Percentiles rank a stretch among this genome's conserved stretches.
Conservation (phyloP, 2,329 filamentous ascomycete species). For the Albophoma yamanashiensis region DNA sequence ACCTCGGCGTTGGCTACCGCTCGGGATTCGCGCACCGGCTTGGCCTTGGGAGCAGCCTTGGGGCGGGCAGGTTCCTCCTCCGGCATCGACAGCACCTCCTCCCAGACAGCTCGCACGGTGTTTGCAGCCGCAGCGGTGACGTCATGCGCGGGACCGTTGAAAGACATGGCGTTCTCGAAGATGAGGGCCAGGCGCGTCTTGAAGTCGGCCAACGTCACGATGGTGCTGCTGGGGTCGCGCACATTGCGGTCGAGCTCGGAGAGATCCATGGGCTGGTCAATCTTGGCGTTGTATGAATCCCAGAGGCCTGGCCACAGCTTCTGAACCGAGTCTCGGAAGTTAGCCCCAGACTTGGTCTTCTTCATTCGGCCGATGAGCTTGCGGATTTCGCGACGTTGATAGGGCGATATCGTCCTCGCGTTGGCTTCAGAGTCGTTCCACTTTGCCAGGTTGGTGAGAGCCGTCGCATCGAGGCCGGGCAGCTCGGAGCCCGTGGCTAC, state of each 20-base stretch:
- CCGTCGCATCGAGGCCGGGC: constrained; percentile 5
- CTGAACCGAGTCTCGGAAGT: constrained; percentile 72
- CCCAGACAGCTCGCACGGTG: constrained; percentile 46
- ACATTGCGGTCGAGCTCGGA: constrained; percentile 71
- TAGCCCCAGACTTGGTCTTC: constrained; percentile 70
- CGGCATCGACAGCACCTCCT: constrained; percentile 31
- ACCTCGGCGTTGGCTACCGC: constrained; percentile 13
- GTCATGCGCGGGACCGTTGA: constrained; percentile 71
- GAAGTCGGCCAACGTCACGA: constrained; percentile 61
- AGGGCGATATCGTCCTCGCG: constrained; percentile 41
- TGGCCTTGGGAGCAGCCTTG: constrained; percentile 34
- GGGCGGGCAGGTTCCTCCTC: constrained; percentile 47
- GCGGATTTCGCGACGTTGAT: constrained; percentile 51
- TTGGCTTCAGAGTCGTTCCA: constrained; percentile 33
- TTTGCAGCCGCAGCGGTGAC: constrained; percentile 49
- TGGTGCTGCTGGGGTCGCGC: constrained; percentile 48
- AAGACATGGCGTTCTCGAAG: constrained; percentile 65
- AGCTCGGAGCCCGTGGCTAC: constrained; percentile 3
- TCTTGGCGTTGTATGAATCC: constrained; percentile 55
- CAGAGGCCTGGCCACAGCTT: constrained; percentile 66
- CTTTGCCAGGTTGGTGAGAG: constrained; percentile 20
- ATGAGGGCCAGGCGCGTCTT: constrained; percentile 67
- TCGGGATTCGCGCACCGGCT: constrained; percentile 24
- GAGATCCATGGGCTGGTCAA: constrained; percentile 78
- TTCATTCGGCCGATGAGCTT: constrained; percentile 65